Percentiles rank a stretch among this genome's conserved stretches.
phyloP scores from a whole-genome alignment of 2,329 filamentous ascomycete species.

The Pseudogymnoascus verrucosus region DNA sequence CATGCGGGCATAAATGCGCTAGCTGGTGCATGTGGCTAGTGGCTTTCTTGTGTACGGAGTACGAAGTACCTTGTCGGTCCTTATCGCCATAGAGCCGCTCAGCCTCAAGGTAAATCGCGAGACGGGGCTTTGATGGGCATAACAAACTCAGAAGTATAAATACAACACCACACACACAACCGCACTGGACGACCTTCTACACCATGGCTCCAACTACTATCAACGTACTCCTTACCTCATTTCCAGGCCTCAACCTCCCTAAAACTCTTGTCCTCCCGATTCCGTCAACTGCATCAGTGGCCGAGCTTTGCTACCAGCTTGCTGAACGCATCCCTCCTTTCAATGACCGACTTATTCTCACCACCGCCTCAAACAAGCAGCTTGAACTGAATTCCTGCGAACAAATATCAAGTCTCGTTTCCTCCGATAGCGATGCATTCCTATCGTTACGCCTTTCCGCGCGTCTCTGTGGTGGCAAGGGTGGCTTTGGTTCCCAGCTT shows the following conservation, averaged over 20 bases:
- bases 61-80: conserved; percentile 5
- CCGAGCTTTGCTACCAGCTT: conserved; percentile 57
- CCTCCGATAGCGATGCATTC: conserved; percentile 52
- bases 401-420: conserved; percentile 55
- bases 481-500: conserved; percentile 94
- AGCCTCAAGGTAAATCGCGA: conserved; percentile 6
- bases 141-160: not conserved
- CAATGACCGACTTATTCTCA: conserved; percentile 62
- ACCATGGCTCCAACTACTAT: conserved; percentile 51
- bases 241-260: conserved; percentile 74
- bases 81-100: conserved; percentile 2
- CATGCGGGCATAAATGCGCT: not conserved
- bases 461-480: conserved; percentile 85
- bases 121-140: not conserved
- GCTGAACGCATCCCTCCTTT: conserved; percentile 51
- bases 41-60: not conserved
- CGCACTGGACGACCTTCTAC: not conserved
- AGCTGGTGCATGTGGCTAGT: conserved; percentile 2
- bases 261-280: conserved; percentile 75
- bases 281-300: conserved; percentile 53
- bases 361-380: conserved; percentile 70
- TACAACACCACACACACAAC: not conserved
- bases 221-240: conserved; percentile 79
- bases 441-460: conserved; percentile 74
- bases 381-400: conserved; percentile 46